Conservation (phyloP, 441 rosid species). For the Cnidoscolus chayamansa region DNA sequence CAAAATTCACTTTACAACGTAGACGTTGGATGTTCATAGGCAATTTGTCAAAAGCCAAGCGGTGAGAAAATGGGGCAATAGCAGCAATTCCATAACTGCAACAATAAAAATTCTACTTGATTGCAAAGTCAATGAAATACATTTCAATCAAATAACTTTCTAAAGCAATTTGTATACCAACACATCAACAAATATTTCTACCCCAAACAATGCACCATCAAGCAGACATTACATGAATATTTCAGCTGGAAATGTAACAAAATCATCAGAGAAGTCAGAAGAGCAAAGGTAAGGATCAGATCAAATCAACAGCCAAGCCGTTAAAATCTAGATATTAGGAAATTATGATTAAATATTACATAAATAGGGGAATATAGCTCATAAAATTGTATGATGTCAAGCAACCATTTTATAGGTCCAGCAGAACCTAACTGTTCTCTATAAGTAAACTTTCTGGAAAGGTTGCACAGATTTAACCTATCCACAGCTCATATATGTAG, state of each 20-base stretch:
- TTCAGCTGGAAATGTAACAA: not conserved
- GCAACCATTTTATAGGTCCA: not conserved
- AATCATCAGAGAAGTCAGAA: not conserved
- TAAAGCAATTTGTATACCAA: not conserved
- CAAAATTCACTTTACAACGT: conserved; percentile 95
- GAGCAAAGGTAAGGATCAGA: not conserved
- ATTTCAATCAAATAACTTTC: not conserved
- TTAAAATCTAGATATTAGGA: not conserved
- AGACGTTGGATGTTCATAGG: conserved; percentile 65
- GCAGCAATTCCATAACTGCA: conserved; percentile 89
- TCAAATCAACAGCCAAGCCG: not conserved
- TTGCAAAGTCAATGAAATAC: not conserved
- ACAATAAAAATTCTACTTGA: conserved; percentile 11
- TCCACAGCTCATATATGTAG: not conserved
- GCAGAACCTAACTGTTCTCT: no score
- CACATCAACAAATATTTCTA: not conserved
- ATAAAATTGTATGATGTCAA: not conserved
- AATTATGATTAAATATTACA: not conserved
- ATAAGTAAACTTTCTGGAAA: not conserved
- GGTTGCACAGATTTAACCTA: not conserved
- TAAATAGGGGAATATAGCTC: not conserved
- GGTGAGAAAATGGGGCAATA: conserved; percentile 92
- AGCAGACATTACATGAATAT: not conserved
- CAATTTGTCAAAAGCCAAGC: conserved; percentile 82
- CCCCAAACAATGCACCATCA: conserved; percentile 7